These are phyloP conservation scores for Daphne laureola DNA, from an alignment of 441 rosid genomes.

Conservation along the genomic window DNA sequence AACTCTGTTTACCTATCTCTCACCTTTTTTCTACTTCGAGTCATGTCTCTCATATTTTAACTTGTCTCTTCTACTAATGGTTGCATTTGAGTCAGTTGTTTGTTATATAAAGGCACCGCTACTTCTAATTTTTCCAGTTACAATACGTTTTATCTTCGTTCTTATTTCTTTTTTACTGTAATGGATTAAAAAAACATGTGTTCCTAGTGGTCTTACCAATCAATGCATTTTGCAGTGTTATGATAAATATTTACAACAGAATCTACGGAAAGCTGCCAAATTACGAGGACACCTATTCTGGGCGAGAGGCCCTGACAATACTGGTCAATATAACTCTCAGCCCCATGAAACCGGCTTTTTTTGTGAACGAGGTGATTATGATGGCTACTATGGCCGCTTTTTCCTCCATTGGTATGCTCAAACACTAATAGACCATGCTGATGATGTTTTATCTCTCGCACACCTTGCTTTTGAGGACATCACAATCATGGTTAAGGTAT, in stretches of 20 bases:
- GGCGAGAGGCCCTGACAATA: slow-evolving; percentile 69
- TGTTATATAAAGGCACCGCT: too few species aligned
- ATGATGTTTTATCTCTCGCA: slow-evolving; percentile 59
- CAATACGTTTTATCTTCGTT: too few species aligned
- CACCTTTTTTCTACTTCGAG: too few species aligned
- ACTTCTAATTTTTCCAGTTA: too few species aligned
- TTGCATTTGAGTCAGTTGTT: too few species aligned
- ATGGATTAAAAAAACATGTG: neutral
- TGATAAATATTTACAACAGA: slow-evolving; percentile 56
- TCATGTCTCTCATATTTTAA: too few species aligned
- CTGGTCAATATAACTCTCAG: slow-evolving; percentile 60
- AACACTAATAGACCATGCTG: slow-evolving; percentile 45
- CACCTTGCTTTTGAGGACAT: slow-evolving; percentile 66
- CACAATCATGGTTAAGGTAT: slow-evolving; percentile 55
- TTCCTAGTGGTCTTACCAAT: slow-evolving; percentile 1
- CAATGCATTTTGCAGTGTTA: slow-evolving; percentile 44
- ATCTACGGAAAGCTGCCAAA: slow-evolving; percentile 54
- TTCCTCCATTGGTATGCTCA: slow-evolving; percentile 71
- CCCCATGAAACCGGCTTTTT: slow-evolving; percentile 71
- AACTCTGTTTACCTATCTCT: too few species aligned
- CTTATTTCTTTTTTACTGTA: neutral
- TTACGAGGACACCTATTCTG: slow-evolving; percentile 53
- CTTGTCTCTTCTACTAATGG: too few species aligned
- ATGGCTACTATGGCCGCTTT: slow-evolving; percentile 74
- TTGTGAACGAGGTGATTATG: slow-evolving; percentile 69